Evolutionary conservation across 2,329 filamentous ascomycete genomes (phyloP).

Genomic region (Talaromyces sp.): DNA sequence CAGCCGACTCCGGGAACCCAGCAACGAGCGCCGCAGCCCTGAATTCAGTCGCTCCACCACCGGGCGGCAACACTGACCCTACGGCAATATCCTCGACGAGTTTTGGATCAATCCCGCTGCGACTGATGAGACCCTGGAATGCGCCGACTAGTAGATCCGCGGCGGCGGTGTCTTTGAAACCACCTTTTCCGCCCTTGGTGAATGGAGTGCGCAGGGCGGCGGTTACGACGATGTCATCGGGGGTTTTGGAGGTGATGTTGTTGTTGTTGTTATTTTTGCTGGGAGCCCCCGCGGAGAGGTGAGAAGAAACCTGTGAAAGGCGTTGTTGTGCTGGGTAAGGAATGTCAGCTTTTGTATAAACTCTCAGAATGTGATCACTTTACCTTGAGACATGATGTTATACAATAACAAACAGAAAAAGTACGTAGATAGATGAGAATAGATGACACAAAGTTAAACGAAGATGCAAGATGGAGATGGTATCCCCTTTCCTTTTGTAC

Average conservation of each 20-base stretch:
- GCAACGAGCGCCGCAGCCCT: conserved; percentile 84
- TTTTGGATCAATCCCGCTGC: conserved; percentile 80
- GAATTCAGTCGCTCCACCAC: conserved; percentile 95
- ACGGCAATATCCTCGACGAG: conserved; percentile 91
- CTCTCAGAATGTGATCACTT: conserved; percentile 15
- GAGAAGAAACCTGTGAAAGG: conserved; percentile 54
- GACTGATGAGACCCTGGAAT: conserved; percentile 73
- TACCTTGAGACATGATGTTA: conserved; percentile 41
- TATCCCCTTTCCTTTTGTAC: conserved; percentile 17
- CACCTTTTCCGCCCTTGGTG: conserved; percentile 87
- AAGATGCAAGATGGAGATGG: not conserved
- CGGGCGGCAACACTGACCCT: conserved; percentile 83
- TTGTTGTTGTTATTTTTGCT: too few relatives aligned
- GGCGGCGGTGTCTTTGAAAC: conserved; percentile 89
- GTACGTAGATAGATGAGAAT: not conserved
- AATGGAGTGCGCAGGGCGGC: conserved; percentile 86
- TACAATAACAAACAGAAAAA: not conserved
- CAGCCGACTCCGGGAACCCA: conserved; percentile 78
- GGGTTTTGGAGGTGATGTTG: conserved; percentile 43
- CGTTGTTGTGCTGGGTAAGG: conserved; percentile 53
- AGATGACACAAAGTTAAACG: not conserved
- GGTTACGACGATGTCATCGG: conserved; percentile 78
- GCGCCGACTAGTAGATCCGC: conserved; percentile 80
- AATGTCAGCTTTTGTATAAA: conserved; percentile 5
- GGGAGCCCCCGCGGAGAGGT: conserved; percentile 46